Conservation (phyloP, 495 filamentous ascomycete species). For the Hyphodiscus hymeniophilus region DNA sequence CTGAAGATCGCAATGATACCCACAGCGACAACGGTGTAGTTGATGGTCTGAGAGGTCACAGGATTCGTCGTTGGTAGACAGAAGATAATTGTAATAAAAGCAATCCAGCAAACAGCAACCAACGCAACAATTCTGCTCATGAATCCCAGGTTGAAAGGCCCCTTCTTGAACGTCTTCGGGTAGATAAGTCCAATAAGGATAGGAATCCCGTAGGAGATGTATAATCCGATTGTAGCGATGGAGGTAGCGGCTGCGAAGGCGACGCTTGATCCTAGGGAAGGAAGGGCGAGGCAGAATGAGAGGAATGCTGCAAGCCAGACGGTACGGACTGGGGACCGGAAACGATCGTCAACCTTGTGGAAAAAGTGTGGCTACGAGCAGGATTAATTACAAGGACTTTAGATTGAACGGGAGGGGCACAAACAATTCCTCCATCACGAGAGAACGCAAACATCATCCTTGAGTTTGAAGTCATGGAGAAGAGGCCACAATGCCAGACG, state of each 20-base stretch:
- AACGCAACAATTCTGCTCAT: slow-evolving; percentile 46
- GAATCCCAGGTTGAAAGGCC: slow-evolving; percentile 49
- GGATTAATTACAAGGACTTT: neutral
- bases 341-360: slow-evolving; percentile 39
- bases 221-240: slow-evolving; percentile 57
- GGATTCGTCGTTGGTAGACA: slow-evolving; percentile 55
- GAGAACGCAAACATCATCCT: slow-evolving; percentile 60
- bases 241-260: slow-evolving; percentile 54
- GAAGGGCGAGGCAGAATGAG: slow-evolving; percentile 50
- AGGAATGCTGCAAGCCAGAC: slow-evolving; percentile 49
- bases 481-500: slow-evolving; percentile 53
- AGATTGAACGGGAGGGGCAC: slow-evolving; percentile 14
- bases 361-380: slow-evolving; percentile 30
- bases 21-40: slow-evolving; percentile 56
- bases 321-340: slow-evolving; percentile 45
- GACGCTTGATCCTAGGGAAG: slow-evolving; percentile 50
- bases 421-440: slow-evolving; percentile 42
- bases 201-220: slow-evolving; percentile 56
- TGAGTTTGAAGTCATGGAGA: slow-evolving; percentile 50
- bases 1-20: slow-evolving; percentile 46
- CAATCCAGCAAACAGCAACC: slow-evolving; percentile 43
- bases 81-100: slow-evolving; percentile 53
- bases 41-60: slow-evolving; percentile 46
- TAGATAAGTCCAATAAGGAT: slow-evolving; percentile 51
- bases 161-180: slow-evolving; percentile 30